Evolutionary conservation across 306 rosid species (phyloP).

Genomic region (Neltuma alba): DNA sequence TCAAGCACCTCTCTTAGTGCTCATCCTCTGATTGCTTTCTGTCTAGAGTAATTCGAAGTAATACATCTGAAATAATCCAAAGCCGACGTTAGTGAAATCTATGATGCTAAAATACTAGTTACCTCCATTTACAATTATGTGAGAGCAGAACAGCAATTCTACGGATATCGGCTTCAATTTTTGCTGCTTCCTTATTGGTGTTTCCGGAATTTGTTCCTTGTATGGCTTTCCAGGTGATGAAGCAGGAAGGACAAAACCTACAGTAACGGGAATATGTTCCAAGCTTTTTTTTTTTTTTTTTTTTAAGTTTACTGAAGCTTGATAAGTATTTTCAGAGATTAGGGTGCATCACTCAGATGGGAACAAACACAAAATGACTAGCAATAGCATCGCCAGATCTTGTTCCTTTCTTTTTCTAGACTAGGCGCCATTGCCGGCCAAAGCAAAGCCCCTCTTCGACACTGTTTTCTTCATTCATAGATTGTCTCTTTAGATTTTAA

Average conservation of each 20-base stretch:
- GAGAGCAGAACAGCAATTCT: background rate
- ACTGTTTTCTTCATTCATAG: background rate
- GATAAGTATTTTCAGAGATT: constrained; percentile 13
- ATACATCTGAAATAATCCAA: background rate
- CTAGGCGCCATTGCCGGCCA: constrained; percentile 41
- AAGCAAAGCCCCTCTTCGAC: constrained; percentile 14
- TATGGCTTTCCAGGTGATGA: background rate
- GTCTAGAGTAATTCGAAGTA: background rate
- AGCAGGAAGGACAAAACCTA: background rate
- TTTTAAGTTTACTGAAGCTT: too few relatives aligned
- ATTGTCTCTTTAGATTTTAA: too few relatives aligned
- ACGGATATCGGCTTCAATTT: too few relatives aligned
- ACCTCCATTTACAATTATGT: background rate
- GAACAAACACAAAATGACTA: constrained; percentile 19
- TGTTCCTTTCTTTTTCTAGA: constrained; percentile 10
- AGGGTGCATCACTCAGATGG: constrained; percentile 35
- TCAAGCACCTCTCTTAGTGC: constrained; percentile 34
- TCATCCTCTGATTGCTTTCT: constrained; percentile 1
- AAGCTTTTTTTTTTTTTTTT: too few relatives aligned
- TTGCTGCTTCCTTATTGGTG: too few relatives aligned
- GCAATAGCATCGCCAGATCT: background rate
- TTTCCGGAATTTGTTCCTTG: background rate
- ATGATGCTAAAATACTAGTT: too few relatives aligned
- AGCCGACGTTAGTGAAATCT: background rate
- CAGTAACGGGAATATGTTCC: too few relatives aligned